A percentile compares a stretch with the other conserved stretches of the same genome.
Conservation (phyloP, 1,284 basidiomycete genomes). For the Omphalotus olearius region DNA sequence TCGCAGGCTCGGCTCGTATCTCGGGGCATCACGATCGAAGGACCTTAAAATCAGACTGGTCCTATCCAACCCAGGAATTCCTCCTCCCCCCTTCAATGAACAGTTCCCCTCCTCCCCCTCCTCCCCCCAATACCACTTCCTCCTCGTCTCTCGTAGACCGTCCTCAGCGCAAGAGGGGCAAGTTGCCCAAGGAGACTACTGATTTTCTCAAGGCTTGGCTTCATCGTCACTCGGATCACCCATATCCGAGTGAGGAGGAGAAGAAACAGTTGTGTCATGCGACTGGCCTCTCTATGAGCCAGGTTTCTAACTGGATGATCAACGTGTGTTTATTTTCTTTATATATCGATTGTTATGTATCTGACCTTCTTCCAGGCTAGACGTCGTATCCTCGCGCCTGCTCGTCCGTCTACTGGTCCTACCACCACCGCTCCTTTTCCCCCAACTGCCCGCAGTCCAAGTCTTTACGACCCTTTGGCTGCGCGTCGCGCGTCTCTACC, state of each 20-base stretch:
- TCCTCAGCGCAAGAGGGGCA: slow-evolving; percentile 76
- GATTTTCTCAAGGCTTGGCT: slow-evolving; percentile 90
- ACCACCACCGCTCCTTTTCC: slow-evolving; percentile 71
- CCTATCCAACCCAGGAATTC: slow-evolving; percentile 39
- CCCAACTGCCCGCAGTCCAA: slow-evolving; percentile 40
- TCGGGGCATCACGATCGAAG: slow-evolving; percentile 64
- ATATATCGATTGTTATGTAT: slow-evolving; percentile 6
- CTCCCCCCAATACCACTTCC: slow-evolving; percentile 39
- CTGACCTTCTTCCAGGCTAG: slow-evolving; percentile 49
- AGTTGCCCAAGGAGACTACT: slow-evolving; percentile 86
- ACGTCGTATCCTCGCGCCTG: slow-evolving; percentile 76
- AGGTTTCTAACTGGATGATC: slow-evolving; percentile 91
- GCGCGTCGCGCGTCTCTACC: slow-evolving; percentile 39
- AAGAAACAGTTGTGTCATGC: slow-evolving; percentile 85
- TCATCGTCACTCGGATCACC: slow-evolving; percentile 83
- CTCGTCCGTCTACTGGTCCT: slow-evolving; percentile 67
- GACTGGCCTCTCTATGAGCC: slow-evolving; percentile 83
- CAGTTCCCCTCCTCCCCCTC: slow-evolving; percentile 37
- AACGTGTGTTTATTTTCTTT: slow-evolving; percentile 53
- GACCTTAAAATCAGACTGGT: slow-evolving; percentile 51
- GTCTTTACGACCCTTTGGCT: slow-evolving; percentile 36
- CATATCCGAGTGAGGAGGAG: slow-evolving; percentile 88
- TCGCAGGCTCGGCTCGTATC: slow-evolving; percentile 61
- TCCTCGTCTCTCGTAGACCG: slow-evolving; percentile 61
- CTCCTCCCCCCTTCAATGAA: slow-evolving; percentile 33